These are phyloP conservation scores for Hanseniaspora thailandica DNA, from an alignment of 805 yeast genomes.

Conservation along the genomic window DNA sequence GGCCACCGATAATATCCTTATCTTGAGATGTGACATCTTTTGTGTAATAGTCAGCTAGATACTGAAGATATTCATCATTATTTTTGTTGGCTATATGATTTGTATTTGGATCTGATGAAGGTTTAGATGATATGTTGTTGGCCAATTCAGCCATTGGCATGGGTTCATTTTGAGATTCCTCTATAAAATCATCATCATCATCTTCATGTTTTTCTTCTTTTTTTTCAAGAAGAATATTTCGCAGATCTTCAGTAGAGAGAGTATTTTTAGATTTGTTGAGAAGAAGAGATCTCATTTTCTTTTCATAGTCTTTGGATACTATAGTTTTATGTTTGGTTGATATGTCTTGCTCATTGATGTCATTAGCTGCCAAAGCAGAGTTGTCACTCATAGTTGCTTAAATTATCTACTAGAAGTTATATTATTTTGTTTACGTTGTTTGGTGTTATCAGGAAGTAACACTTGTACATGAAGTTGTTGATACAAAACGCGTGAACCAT, in stretches of 20 bases:
- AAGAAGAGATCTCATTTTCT: not conserved
- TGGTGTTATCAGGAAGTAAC: no score
- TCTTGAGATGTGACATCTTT: not conserved
- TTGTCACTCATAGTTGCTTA: not conserved
- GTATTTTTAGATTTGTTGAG: not conserved
- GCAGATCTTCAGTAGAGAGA: not conserved
- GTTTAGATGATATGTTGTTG: not conserved
- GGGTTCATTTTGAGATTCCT: not conserved
- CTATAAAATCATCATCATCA: not conserved
- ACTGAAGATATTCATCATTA: not conserved
- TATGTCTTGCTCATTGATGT: not conserved
- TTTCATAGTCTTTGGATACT: not conserved
- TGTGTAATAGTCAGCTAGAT: not conserved
- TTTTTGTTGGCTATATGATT: not conserved
- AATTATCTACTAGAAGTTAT: no score
- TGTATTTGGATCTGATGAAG: not conserved
- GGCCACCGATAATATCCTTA: constrained; percentile 5
- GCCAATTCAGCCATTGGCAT: no score
- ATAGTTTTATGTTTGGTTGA: not conserved
- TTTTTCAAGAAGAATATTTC: not conserved
- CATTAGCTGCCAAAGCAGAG: not conserved
- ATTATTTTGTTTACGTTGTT: no score
- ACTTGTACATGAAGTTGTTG: no score
- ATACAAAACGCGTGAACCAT: no score
- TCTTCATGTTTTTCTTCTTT: not conserved